Evolutionary conservation across 441 rosid species (phyloP), one percentile per base, ranked within the genome.

Genomic region (Erodium chrysanthum): DNA sequence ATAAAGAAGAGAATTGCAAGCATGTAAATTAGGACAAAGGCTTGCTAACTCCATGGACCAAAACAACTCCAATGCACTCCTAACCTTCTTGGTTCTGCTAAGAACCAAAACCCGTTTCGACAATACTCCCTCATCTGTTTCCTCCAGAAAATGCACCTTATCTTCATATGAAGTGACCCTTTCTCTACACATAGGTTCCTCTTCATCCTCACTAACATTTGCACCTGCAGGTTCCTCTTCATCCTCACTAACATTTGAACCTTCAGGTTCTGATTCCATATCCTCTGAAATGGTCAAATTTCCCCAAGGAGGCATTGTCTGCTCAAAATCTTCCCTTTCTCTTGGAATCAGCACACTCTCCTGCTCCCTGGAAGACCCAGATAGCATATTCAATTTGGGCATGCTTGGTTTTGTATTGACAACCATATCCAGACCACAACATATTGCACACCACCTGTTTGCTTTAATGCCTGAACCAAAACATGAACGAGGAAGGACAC

Each of bases 41-140:
- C 81, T 78, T 2, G 76, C 75, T 37, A 71, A 68, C 67, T 75
- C 81, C 92, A 90, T 90, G 17, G 98, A 90, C 67, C 73, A 77
- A 68, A 73, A 85, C 75, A 88, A 66, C 66, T 85, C 87, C 66
- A 84, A 9, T 3, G 94, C 96, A 70, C 92, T 88, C 75, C 84
- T 85, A 31, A 84, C 78, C 81, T 85, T 87, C 78, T 88, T 81
- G 58, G 84, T 85, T 81, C 96, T 85, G 68, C 96, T 81, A 31
- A 90, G 98, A 74, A 74, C 75, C 81, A 92, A 68, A 67, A 90
- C 72, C 75, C 96, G 85, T 75, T 82, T 80, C 0, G 94, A 92
- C 65, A 92, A 76, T 64, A 79, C 82, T 64, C 81, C 83, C 72
- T 78, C 88, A 48, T 84, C 80, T 61, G 74, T 79, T 79, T 86